These are phyloP conservation scores for Sporopachydermia quercuum DNA, from an alignment of 805 yeast genomes.

Conservation along the genomic window DNA sequence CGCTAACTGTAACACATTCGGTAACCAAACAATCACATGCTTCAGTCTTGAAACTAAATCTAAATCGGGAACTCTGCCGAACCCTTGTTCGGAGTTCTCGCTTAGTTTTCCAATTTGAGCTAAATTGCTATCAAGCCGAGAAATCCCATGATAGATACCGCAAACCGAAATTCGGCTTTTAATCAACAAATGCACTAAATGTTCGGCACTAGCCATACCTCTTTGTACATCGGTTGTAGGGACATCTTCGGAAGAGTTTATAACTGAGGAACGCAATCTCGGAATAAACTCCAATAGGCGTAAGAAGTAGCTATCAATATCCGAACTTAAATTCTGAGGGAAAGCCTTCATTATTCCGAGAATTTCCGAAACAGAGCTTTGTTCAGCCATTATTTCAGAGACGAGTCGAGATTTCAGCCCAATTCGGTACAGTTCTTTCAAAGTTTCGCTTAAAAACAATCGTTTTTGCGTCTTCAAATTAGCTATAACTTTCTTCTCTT, in stretches of 20 bases:
- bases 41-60: neutral
- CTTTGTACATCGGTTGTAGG: slow-evolving; percentile 61
- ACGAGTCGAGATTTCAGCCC: slow-evolving; percentile 61
- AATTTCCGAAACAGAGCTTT: slow-evolving; percentile 47
- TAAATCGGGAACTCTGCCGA: neutral
- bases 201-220: slow-evolving; percentile 66
- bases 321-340: slow-evolving; percentile 21
- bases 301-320: slow-evolving; percentile 40
- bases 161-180: slow-evolving; percentile 24
- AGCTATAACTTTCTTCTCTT: slow-evolving; percentile 54
- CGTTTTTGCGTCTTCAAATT: slow-evolving; percentile 71
- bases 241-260: slow-evolving; percentile 52
- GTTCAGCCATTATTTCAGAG: slow-evolving; percentile 47
- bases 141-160: neutral
- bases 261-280: slow-evolving; percentile 50
- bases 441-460: slow-evolving; percentile 58
- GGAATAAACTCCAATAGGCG: slow-evolving; percentile 70
- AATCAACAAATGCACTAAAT: slow-evolving; percentile 44
- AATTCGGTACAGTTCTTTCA: slow-evolving; percentile 57
- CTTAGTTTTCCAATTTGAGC: no score
- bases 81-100: neutral
- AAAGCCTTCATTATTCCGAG: slow-evolving; percentile 40
- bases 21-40: slow-evolving; percentile 17
- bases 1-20: slow-evolving; percentile 24
- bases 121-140: slow-evolving; percentile 5